Percentiles rank a stretch among this genome's conserved stretches.
Evolutionary conservation across 2,329 filamentous ascomycete species (phyloP).

Genomic region (Scytalidium lignicola): DNA sequence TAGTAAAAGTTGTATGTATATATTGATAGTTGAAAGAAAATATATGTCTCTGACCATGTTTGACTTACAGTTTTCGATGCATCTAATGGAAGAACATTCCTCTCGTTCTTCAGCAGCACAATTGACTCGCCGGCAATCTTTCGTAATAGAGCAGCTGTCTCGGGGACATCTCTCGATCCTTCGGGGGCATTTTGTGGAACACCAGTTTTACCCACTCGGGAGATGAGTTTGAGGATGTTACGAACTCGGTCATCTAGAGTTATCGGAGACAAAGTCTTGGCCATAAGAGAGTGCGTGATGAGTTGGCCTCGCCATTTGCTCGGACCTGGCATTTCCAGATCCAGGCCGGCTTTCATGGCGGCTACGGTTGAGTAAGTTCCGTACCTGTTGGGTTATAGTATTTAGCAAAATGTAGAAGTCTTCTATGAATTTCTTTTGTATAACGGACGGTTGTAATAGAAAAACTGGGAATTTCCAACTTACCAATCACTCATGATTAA

Average conservation of each 20-base stretch:
- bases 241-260: conserved; percentile 11
- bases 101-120: conserved; percentile 60
- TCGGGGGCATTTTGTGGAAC: conserved; percentile 10
- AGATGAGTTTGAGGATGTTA: conserved; percentile 12
- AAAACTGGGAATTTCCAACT: no score
- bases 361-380: conserved; percentile 48
- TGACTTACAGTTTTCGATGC: conserved; percentile 34
- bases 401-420: no score
- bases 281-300: conserved; percentile 7
- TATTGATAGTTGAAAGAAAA: no score
- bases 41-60: no score
- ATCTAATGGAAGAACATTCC: conserved; percentile 45
- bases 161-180: conserved; percentile 15
- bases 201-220: conserved; percentile 14
- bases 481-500: conserved; percentile 43
- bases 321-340: conserved; percentile 56
- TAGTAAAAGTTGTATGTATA: no score
- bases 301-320: conserved; percentile 8
- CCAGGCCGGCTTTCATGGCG: conserved; percentile 43
- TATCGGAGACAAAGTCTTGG: conserved; percentile 7
- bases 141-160: conserved; percentile 38
- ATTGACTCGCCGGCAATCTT: conserved; percentile 53
- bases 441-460: no score
- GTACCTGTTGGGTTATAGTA: conserved; percentile 8
- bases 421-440: no score